Evolutionary conservation across 2,329 filamentous ascomycete species (phyloP), one percentile per base, ranked within the genome.

Genomic region (Aspergillus phoenicis): DNA sequence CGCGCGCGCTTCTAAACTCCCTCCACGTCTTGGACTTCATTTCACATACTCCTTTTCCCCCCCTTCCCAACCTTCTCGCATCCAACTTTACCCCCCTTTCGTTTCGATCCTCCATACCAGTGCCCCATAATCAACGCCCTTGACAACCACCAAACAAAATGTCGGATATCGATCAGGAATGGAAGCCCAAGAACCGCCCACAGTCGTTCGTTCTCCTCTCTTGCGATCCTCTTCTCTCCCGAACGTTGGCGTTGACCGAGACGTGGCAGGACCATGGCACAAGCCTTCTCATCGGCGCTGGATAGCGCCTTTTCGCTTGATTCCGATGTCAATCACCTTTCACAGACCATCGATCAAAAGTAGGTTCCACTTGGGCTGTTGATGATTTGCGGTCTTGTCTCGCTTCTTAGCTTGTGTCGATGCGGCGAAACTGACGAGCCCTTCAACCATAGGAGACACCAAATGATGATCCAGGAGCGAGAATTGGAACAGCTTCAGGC

Each of bases 291-390:
- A 62, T 83, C 87, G 48, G 91, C 94, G 75, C 83, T 97, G 63
- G 90, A 94, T 82, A 89, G 92, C 74, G 89, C 96, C 69, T 97
- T 97, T 82, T 89, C 90, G 72, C 88, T 97, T 73, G 91, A 95
- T 69, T 89, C 88, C 77, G 89, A 89, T 68, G 77, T 95, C 61
- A 86, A 89, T 71, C 85, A 89, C 64, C 84, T 96, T 38, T 87
- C 90, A 71, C 84, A 89, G 74, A 86, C 90, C 67, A 87, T 97
- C 62, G 85, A 91, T 74, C 85, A 91, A 77, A 94, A 93, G 93
- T 97, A 82, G 73, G 88, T 69, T 56, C 11, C 36, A 13, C n/a
- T 43, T n/a, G 30, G 22, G 5, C 20, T 59, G 30, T 47, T 43
- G 49, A 58, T 36, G 53, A 54, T 59, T 39, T 39, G 52, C 51